phyloP scores from a whole-genome alignment of 768 basidiomycete species.

The Tylopilus subfusipes region DNA sequence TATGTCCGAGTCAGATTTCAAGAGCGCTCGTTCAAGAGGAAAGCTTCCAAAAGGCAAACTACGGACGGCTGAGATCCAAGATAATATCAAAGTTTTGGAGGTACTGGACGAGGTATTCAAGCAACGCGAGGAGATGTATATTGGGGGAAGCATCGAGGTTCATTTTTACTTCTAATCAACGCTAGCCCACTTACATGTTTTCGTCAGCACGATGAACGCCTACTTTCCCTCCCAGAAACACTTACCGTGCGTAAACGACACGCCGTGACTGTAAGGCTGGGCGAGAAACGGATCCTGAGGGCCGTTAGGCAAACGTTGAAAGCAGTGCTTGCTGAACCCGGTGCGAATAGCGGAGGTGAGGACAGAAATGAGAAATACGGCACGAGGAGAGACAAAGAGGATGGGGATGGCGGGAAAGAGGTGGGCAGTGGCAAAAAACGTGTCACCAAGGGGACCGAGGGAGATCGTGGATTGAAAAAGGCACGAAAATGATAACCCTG shows the following conservation, averaged over 20 bases:
- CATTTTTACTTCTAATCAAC: background rate
- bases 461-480: conserved; percentile 16
- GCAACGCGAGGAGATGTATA: conserved; percentile 44
- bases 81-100: conserved; percentile 34
- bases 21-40: conserved; percentile 53
- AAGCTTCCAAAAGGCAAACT: conserved; percentile 71
- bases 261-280: conserved; percentile 71
- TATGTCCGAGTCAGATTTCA: conserved; percentile 55
- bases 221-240: conserved; percentile 28
- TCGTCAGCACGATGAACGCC: conserved; percentile 47
- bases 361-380: background rate
- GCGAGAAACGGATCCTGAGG: conserved; percentile 71
- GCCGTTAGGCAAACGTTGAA: conserved; percentile 20
- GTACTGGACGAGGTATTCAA: conserved; percentile 49
- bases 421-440: conserved; percentile 14
- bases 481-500: conserved; percentile 13
- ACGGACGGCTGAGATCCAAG: conserved; percentile 1
- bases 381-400: background rate
- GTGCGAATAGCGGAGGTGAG: background rate
- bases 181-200: background rate
- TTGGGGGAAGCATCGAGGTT: conserved; percentile 41
- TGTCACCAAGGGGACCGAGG: conserved; percentile 2
- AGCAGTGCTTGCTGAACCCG: conserved; percentile 5
- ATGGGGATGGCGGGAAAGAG: background rate
- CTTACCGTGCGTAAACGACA: conserved; percentile 47